A percentile compares a stretch with the other conserved stretches of the same genome.
These are phyloP conservation scores for Hypoxylon rubiginosum DNA, from an alignment of 2,329 filamentous ascomycete species.

Conservation along the genomic window DNA sequence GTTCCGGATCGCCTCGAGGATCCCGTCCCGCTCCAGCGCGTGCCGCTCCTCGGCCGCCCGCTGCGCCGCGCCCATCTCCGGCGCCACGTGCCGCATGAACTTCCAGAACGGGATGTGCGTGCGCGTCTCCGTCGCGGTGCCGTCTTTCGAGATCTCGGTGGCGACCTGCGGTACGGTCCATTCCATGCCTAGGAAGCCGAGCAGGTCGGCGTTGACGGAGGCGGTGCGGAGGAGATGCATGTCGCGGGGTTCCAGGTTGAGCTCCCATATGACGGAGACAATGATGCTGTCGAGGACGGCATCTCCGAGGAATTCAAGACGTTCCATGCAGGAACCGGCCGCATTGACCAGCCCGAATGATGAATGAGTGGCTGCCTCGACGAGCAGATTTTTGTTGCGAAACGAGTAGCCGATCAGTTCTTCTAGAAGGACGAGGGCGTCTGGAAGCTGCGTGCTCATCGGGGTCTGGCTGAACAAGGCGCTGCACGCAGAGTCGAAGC, in stretches of 20 bases:
- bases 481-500: constrained; percentile 57
- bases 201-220: constrained; percentile 83
- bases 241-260: constrained; percentile 61
- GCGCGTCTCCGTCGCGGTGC: constrained; percentile 47
- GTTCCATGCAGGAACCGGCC: constrained; percentile 67
- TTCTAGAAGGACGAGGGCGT: constrained; percentile 68
- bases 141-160: constrained; percentile 43
- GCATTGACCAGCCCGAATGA: constrained; percentile 64
- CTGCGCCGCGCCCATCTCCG: constrained; percentile 63
- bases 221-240: constrained; percentile 84
- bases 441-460: constrained; percentile 53
- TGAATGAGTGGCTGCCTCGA: constrained; percentile 85
- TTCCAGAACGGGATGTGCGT: constrained; percentile 70
- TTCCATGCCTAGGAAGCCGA: constrained; percentile 81
- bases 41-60: constrained; percentile 61
- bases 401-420: constrained; percentile 79
- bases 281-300: constrained; percentile 85
- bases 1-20: constrained; percentile 64
- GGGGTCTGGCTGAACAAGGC: constrained; percentile 61
- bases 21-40: constrained; percentile 59
- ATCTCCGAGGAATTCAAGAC: constrained; percentile 91
- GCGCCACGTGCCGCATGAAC: constrained; percentile 74
- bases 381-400: constrained; percentile 73
- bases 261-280: constrained; percentile 70
- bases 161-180: constrained; percentile 56